phyloP scores from a whole-genome alignment of 179 eudicot species.

The Amaranthus tricolor region DNA sequence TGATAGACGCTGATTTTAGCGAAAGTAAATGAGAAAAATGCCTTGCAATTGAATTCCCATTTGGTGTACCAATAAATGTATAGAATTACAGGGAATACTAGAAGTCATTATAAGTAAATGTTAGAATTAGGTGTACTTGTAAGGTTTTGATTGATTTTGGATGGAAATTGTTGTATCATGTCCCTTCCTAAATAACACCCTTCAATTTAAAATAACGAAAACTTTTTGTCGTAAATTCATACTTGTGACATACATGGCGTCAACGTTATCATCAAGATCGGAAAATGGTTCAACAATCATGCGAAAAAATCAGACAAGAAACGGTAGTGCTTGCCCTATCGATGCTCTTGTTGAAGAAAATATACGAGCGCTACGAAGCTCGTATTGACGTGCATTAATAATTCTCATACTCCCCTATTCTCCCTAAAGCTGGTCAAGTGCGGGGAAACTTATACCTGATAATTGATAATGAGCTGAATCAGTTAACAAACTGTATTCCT shows the following conservation, averaged over 20 bases:
- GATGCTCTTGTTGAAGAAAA: not conserved
- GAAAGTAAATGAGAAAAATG: conserved; percentile 36
- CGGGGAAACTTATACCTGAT: not conserved
- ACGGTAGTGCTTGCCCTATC: not conserved
- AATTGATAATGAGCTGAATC: conserved; percentile 29
- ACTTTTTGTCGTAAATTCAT: not conserved
- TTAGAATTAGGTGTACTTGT: not conserved
- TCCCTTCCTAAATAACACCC: not conserved
- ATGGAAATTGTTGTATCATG: not conserved
- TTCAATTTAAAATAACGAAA: not conserved
- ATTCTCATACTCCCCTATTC: not conserved
- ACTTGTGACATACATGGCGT: too few relatives aligned
- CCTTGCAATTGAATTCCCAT: not conserved
- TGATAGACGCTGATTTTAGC: conserved; percentile 58
- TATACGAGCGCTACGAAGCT: not conserved
- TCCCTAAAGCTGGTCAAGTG: not conserved
- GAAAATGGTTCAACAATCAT: too few relatives aligned
- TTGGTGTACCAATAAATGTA: not conserved
- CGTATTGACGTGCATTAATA: not conserved
- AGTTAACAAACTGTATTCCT: conserved; percentile 73
- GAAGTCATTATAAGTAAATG: not conserved
- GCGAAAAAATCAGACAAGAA: not conserved
- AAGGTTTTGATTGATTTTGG: not conserved
- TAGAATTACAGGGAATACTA: not conserved
- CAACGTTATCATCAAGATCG: too few relatives aligned